Base-by-base conservation (phyloP, 2,329 filamentous ascomycete genomes). In the Talaromyces sp. region DNA sequence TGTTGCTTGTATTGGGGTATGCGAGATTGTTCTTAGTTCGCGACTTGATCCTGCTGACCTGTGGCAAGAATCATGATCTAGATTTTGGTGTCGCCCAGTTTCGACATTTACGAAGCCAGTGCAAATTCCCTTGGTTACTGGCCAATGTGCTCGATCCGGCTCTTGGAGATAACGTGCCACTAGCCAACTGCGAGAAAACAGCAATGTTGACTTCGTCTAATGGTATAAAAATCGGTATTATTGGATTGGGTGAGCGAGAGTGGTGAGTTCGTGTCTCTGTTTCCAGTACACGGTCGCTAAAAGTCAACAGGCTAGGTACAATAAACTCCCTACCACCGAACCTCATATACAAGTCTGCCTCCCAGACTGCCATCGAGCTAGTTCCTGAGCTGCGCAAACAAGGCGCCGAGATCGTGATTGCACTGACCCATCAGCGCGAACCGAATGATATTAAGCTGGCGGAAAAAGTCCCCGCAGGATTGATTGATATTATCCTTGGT, bases 361-460 rank as follows among this genome's bases (percentile, higher is more conserved):
- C 85, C 6, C 85, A 86, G 63, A 92, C 90, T 0, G 93, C 92
- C 2, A 87, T 85, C 71, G 88, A 93, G 73, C 82, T 96, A 1
- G 87, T 92, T 0, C 91, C 92, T 0, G 78, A 85, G 62, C 81
- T 97, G 60, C 86, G 90, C 50, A 86, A 86, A 57, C 85, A 93
- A 72, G 93, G 93, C 0, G 92, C 91, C 13, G 91, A 97, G 64
- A 88, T 97, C 57, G 81, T 97, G 66, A 84, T 97, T 33, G 91
- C 91, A 3, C 79, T 97, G 2, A 93, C 91, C 14, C 93, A 97
- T 75, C 90, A 92, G 80, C 86, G 93, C 52, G 92, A 97, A 76
- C 92, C 92, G 13, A 96, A 96, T 72, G 93, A 97, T 77, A 87
- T 90, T 73, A 96, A 96, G 78, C 81, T 97, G 4, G 93, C 93